Conservation (phyloP, 2,329 filamentous ascomycete species). For the Penicillium sp. region DNA sequence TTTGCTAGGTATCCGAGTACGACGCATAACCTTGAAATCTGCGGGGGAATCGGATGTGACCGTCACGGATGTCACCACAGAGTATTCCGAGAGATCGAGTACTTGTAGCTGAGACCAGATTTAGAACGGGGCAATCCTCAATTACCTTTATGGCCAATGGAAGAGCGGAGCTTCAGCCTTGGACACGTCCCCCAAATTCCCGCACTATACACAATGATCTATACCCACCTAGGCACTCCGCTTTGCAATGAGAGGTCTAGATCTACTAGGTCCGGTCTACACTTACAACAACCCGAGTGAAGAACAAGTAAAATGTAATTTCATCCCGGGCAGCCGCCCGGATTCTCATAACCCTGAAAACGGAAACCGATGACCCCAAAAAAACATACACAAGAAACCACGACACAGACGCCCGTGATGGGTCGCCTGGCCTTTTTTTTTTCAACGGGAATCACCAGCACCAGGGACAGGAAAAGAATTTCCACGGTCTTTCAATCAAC, state of each 20-base stretch:
- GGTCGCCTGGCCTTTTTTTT: constrained; percentile 20
- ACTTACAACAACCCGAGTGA: constrained; percentile 12
- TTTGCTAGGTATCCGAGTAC: not conserved
- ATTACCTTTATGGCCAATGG: not conserved
- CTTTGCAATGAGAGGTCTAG: not conserved
- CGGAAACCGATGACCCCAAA: constrained; percentile 22
- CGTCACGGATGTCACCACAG: not conserved
- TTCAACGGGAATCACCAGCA: constrained; percentile 11
- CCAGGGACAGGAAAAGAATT: constrained; percentile 15
- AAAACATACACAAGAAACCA: constrained; percentile 23
- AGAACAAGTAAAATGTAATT: constrained; percentile 28
- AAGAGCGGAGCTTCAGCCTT: not conserved
- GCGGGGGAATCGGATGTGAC: not conserved
- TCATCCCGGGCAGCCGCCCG: constrained; percentile 28
- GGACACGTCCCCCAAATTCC: too few species aligned
- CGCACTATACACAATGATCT: not conserved
- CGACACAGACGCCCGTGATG: constrained; percentile 26
- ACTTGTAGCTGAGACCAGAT: not conserved
- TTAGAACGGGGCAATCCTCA: not conserved
- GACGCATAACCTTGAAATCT: not conserved
- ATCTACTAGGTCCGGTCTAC: constrained; percentile 4
- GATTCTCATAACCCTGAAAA: constrained; percentile 26
- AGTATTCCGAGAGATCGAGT: not conserved
- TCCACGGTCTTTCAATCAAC: constrained; percentile 14
- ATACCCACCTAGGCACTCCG: not conserved